These are phyloP conservation scores for Rhytidiadelphus loreus DNA, from an alignment of 225 moss, liverwort and hornwort species.

Conservation along the genomic window DNA sequence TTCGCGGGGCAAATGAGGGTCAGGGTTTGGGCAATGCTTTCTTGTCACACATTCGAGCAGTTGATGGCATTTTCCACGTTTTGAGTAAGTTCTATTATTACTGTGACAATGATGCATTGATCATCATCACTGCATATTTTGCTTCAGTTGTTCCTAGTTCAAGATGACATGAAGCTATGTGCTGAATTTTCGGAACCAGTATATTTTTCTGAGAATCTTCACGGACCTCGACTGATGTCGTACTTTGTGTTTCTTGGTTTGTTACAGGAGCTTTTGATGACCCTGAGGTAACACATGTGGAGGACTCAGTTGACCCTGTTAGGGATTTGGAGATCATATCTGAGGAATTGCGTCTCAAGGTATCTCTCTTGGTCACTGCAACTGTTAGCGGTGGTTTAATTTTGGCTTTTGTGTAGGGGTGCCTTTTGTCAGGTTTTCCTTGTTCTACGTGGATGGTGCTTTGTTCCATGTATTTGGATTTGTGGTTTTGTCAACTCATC, in stretches of 20 bases:
- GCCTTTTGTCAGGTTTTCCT: background rate
- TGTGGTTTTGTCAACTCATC: background rate
- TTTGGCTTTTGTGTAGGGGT: background rate
- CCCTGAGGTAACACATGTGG: conserved; percentile 89
- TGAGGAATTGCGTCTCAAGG: conserved; percentile 87
- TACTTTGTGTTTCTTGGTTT: background rate
- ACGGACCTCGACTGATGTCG: background rate
- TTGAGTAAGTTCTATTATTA: conserved; percentile 36
- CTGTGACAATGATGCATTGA: background rate
- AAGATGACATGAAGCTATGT: background rate
- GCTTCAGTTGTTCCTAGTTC: background rate
- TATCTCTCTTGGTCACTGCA: background rate
- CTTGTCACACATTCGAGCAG: conserved; percentile 93
- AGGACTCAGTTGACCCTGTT: conserved; percentile 90
- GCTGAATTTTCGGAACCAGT: background rate
- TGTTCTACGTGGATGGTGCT: background rate
- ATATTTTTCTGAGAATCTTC: background rate
- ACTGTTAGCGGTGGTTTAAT: background rate
- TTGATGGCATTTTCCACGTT: conserved; percentile 98
- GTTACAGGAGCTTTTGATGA: conserved; percentile 87
- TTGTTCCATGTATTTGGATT: background rate
- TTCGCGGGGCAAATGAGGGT: conserved; percentile 93
- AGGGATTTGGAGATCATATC: conserved; percentile 87
- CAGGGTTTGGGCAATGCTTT: conserved; percentile 96
- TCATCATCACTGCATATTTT: background rate